Evolutionary conservation across 1,139 yeast species (phyloP).

Genomic region (Lipomyces yarrowii): DNA sequence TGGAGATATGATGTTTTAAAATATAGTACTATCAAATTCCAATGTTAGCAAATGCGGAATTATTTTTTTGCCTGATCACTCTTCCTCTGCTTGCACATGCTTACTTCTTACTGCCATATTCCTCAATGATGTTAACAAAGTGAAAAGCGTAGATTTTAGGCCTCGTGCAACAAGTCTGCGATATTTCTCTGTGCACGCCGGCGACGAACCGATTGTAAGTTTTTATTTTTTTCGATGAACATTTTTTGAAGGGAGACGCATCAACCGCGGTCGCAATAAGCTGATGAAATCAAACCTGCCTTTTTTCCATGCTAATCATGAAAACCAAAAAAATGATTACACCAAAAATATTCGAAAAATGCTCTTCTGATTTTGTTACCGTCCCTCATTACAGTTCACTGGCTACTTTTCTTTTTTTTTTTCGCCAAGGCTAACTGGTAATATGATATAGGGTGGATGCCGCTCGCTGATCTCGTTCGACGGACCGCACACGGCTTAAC

Average conservation of each 20-base stretch:
- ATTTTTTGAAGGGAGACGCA: not conserved
- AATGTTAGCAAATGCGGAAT: constrained; percentile 13
- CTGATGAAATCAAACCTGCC: constrained; percentile 24
- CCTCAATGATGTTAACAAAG: not conserved
- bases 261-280: not conserved
- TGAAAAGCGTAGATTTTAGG: not conserved
- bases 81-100: not conserved
- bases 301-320: constrained; percentile 33
- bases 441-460: constrained; percentile 9
- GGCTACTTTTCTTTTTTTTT: no score
- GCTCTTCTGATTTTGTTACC: constrained; percentile 19
- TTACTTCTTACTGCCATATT: not conserved
- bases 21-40: constrained; percentile 26
- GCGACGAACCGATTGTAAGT: not conserved
- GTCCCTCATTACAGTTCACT: no score
- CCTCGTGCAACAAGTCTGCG: not conserved
- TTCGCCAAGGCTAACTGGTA: no score
- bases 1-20: constrained; percentile 6
- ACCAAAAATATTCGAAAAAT: constrained; percentile 23
- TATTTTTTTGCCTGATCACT: not conserved
- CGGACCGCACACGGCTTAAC: not conserved
- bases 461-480: not conserved
- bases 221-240: not conserved
- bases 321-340: constrained; percentile 24
- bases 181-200: not conserved